phyloP scores from a whole-genome alignment of 2,329 filamentous ascomycete genomes.

The Capronia americana region DNA sequence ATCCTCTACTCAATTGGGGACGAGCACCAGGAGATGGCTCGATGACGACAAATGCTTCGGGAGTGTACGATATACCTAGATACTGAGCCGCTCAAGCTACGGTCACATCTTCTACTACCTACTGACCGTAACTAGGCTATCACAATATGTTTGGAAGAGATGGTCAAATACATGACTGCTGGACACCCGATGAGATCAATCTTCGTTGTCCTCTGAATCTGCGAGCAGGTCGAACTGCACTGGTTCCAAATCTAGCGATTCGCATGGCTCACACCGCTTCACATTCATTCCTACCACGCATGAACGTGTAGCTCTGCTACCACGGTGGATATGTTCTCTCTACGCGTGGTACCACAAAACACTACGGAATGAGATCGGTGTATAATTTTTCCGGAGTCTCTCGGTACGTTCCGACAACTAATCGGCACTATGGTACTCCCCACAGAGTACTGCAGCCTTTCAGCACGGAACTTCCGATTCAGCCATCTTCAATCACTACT shows the following conservation, averaged over 20 bases:
- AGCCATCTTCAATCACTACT: neutral
- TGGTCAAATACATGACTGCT: neutral
- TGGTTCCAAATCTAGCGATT: neutral
- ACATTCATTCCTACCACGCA: neutral
- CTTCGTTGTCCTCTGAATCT: neutral
- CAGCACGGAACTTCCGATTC: neutral
- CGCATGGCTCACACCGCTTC: neutral
- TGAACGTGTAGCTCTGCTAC: neutral
- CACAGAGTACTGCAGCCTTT: too few species aligned
- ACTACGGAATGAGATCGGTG: neutral
- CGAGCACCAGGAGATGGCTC: neutral
- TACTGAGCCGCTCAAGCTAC: neutral
- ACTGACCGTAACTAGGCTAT: neutral
- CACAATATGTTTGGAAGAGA: neutral
- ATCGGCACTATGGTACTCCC: too few species aligned
- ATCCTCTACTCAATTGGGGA: neutral
- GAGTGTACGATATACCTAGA: neutral
- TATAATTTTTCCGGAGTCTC: neutral
- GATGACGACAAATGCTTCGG: neutral
- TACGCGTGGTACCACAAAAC: neutral
- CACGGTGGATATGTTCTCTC: neutral
- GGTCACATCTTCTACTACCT: neutral
- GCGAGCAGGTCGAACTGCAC: neutral
- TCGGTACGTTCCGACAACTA: too few species aligned
- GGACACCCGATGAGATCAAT: neutral